phyloP scores from a whole-genome alignment of 2,329 filamentous ascomycete genomes.

The Byssothecium circinans region DNA sequence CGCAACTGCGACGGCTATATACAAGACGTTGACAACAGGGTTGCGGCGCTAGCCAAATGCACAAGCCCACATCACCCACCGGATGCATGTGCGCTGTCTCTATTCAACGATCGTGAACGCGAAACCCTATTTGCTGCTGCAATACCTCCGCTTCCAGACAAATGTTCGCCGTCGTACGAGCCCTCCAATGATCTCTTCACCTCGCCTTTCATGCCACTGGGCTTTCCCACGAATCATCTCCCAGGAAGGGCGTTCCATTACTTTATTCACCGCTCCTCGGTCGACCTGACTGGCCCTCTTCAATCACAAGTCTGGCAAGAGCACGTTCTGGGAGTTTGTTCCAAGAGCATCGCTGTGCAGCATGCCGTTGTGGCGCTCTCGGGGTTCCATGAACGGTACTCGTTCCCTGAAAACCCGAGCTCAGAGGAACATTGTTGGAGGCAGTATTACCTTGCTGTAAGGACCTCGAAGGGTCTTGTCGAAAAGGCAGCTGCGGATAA shows the following conservation, averaged over 20 bases:
- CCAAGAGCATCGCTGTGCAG: background rate
- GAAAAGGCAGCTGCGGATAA: background rate
- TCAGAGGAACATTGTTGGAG: conserved; percentile 4
- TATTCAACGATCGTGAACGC: too few relatives aligned
- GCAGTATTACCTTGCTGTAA: conserved; percentile 6
- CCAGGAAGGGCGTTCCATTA: conserved; percentile 6
- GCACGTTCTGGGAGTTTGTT: conserved; percentile 3
- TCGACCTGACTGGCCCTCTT: conserved; percentile 6
- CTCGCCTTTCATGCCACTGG: background rate
- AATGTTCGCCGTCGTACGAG: background rate
- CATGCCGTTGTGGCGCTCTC: conserved; percentile 3
- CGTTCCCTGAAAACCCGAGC: background rate
- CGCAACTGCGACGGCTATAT: conserved; percentile 56
- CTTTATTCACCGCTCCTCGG: conserved; percentile 6
- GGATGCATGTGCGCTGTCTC: too few relatives aligned
- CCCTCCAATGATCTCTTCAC: background rate
- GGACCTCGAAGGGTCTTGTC: conserved; percentile 1
- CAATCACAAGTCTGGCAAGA: conserved; percentile 5
- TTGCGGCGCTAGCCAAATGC: background rate
- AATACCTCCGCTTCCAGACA: background rate
- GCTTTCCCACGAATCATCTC: background rate
- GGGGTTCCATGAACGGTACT: conserved; percentile 5
- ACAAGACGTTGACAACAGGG: background rate
- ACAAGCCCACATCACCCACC: background rate
- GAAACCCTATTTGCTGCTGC: too few relatives aligned